Conservation (phyloP, 441 rosid species). For the Euphorbia celastroides region DNA sequence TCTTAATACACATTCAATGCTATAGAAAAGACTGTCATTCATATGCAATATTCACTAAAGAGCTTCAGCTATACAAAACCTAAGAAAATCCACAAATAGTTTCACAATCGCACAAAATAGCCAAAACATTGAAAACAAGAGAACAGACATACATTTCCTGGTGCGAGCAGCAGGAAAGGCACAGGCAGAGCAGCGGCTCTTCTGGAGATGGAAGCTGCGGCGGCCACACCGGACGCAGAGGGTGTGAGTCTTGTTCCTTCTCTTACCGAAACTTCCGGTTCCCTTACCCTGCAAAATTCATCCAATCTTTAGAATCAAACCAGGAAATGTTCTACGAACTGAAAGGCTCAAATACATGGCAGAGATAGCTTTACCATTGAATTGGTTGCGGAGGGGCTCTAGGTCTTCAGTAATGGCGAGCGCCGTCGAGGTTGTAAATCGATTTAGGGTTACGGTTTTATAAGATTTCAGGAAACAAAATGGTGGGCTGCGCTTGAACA, state of each 20-base stretch:
- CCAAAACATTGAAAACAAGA: not conserved
- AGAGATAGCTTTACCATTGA: too few relatives aligned
- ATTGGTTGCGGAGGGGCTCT: too few relatives aligned
- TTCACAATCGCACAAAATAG: not conserved
- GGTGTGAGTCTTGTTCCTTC: not conserved
- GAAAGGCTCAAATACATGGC: too few relatives aligned
- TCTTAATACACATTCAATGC: not conserved
- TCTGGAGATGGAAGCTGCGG: slow-evolving; percentile 88
- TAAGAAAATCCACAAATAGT: not conserved
- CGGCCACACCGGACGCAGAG: not conserved
- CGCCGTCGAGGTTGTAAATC: too few relatives aligned
- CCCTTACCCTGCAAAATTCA: slow-evolving; percentile 52
- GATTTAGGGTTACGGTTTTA: too few relatives aligned
- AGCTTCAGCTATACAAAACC: too few relatives aligned
- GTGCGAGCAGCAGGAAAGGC: slow-evolving; percentile 83
- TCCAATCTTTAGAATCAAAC: too few relatives aligned
- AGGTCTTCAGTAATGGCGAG: too few relatives aligned
- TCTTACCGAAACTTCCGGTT: not conserved
- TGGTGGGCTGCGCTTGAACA: too few relatives aligned
- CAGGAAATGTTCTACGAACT: too few relatives aligned
- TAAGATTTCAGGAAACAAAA: too few relatives aligned
- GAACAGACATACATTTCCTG: slow-evolving; percentile 54
- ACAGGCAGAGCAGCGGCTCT: slow-evolving; percentile 84
- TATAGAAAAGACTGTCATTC: not conserved
- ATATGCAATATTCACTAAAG: too few relatives aligned